These are phyloP conservation scores for Crithidia expoeki DNA, from an alignment of 208 protist genomes.

Conservation along the genomic window DNA sequence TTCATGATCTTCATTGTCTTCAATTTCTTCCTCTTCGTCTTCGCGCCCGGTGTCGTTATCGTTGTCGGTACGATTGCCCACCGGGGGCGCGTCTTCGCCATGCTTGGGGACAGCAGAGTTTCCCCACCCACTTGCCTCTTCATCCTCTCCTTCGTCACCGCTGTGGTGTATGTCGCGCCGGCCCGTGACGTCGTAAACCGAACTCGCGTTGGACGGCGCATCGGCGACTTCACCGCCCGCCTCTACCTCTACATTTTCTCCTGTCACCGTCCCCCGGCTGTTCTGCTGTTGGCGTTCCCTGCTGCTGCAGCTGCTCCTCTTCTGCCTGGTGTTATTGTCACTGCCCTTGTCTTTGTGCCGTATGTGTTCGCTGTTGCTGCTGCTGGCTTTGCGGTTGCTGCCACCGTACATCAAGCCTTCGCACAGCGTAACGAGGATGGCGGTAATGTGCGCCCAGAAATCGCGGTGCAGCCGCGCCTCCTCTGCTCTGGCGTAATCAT, in stretches of 20 bases:
- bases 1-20: not conserved
- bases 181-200: not conserved
- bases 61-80: not conserved
- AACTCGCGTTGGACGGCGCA: not conserved
- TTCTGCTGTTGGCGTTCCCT: not conserved
- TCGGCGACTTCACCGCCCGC: constrained; percentile 13
- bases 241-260: not conserved
- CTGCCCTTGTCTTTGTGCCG: not conserved
- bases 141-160: not conserved
- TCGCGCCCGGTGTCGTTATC: not conserved
- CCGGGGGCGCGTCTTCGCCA: not conserved
- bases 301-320: not conserved
- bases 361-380: not conserved
- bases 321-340: not conserved
- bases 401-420: constrained; percentile 41
- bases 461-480: constrained; percentile 41
- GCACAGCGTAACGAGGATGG: constrained; percentile 35
- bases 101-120: not conserved
- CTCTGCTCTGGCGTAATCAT: constrained; percentile 26
- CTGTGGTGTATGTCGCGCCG: constrained; percentile 12
- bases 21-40: constrained; percentile 2
- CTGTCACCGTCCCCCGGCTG: not conserved
- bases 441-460: constrained; percentile 44
- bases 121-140: not conserved
- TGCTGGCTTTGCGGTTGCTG: not conserved